Evolutionary conservation across 2,329 filamentous ascomycete species (phyloP).

Genomic region (Alternaria hordeiaustralica): DNA sequence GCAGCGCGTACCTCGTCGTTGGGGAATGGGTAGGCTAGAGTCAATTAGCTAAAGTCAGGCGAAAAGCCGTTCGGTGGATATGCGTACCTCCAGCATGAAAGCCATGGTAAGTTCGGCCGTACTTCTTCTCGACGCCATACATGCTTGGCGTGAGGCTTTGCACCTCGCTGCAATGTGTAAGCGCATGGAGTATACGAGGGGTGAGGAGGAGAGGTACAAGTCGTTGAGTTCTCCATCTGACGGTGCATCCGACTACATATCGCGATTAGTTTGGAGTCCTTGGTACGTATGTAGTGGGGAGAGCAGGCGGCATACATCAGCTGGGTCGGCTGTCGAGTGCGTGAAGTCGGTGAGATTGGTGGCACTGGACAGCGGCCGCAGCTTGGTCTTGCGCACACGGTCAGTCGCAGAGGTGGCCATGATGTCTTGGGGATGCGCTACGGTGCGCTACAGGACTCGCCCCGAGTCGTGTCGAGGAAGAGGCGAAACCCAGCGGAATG

Average conservation of each 20-base stretch:
- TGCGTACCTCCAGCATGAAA: slow-evolving; percentile 49
- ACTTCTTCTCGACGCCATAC: slow-evolving; percentile 48
- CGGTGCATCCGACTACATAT: slow-evolving; percentile 38
- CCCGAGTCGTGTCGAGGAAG: slow-evolving; percentile 18
- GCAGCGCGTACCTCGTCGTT: slow-evolving; percentile 44
- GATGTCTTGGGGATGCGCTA: slow-evolving; percentile 2
- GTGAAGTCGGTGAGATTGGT: slow-evolving; percentile 29
- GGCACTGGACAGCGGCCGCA: slow-evolving; percentile 26
- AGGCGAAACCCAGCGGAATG: slow-evolving; percentile 26
- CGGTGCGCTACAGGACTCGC: slow-evolving; percentile 8
- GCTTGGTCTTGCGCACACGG: slow-evolving; percentile 6
- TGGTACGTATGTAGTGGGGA: slow-evolving; percentile 12
- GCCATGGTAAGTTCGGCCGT: slow-evolving; percentile 51
- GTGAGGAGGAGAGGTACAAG: slow-evolving; percentile 27
- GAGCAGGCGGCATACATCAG: slow-evolving; percentile 21
- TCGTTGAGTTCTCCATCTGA: slow-evolving; percentile 41
- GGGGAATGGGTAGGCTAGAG: slow-evolving; percentile 48
- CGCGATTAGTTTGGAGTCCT: slow-evolving; percentile 20
- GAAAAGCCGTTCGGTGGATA: background rate
- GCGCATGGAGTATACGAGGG: slow-evolving; percentile 6
- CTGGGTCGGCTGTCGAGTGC: slow-evolving; percentile 21
- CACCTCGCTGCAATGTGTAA: slow-evolving; percentile 41
- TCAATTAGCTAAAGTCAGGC: slow-evolving; percentile 26
- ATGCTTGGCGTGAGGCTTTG: slow-evolving; percentile 50
- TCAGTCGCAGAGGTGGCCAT: slow-evolving; percentile 15